Base-by-base conservation (phyloP, 805 yeast species). In the Saccharomycopsis capsularis region DNA sequence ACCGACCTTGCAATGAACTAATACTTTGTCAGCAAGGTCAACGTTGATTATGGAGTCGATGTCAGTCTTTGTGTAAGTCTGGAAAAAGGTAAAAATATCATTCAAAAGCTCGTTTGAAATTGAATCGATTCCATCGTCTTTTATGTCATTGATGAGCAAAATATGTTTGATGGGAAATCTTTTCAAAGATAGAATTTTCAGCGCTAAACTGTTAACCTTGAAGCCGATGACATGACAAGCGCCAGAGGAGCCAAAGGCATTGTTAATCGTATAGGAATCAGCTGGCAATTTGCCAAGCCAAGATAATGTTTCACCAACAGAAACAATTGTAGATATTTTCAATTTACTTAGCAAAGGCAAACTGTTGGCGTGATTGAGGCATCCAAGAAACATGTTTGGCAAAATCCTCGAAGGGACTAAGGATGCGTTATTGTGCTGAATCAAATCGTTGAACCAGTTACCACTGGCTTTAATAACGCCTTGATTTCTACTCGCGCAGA, bases 1-100 rank as follows among this genome's bases (percentile, higher is more conserved):
- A 0, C 98, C 98, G 42, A 88, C 97, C 60, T 95, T 85, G 59
- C 98, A 91, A 63, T 91, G 98, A 9, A 91, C 90, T 52, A 91
- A 69, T 2, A 81, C 79, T 41, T 75, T 76, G 21, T 77, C 78
- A 34, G 22, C n/a, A 6, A 36, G 30, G 23, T 41, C 46, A 6
- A 36, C 19, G 22, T 46, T 43, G 35, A 35, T 38, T 19, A 41
- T 42, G 4, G 47, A 25, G 22, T 42, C 19, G 9, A 46, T 13
- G 18, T 65, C 66, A 1, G 56, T 55, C 19, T 62, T 55, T 54
- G 69, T 67, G 18, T 77, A 76, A 24, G 70, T 73, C 46, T 85
- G 83, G 45, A 89, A 76, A 59, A 79, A 86, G 1, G 74, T 68
- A 37, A 91, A 67, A 21, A 90, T 81, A 11, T 81, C 51, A 13